Base-by-base conservation (phyloP, 805 yeast genomes). In the Hanseniaspora lachancei region DNA sequence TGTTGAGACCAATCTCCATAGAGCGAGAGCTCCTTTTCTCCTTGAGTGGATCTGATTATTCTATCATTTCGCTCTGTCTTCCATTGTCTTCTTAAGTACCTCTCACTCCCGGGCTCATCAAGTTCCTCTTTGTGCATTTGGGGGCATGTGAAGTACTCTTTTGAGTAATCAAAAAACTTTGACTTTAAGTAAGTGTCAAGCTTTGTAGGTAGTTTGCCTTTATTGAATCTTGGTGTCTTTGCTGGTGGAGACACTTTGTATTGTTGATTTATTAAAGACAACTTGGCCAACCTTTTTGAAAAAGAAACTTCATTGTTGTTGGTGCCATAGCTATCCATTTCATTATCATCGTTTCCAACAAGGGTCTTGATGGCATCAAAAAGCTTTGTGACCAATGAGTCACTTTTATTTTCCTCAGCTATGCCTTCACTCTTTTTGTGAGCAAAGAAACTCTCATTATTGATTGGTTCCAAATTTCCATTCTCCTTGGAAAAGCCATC, bases 141-240 rank as follows among this genome's bases (percentile, higher is more conserved):
- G 0, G 98, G 97, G 64, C 89, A 97, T 63, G 89, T 95, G 71
- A 91, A 93, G 64, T 89, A 89, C 66, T 93, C 98, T 58, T 87
- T 65, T 62, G 85, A 79, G 67, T 83, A 86, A 52, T 82, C 86
- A 59, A 85, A 77, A 62, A 86, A 84, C 7, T 79, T 78, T 10
- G 87, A 81, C 5, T 73, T 72, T 12, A 79, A 66, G 0, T 87
- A 84, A 3, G 84, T 62, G 5, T 69, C 70, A 2, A 66, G 58
- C 24, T 50, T 55, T 0, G 58, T 54, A 3, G 60, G 58, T 16
- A 62, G 64, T 18, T 58, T 59, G 15, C 57, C 60, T 29, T 69
- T 66, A 10, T 60, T 67, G 60, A 75, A 82, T 27, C 84, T 70
- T 7, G 86, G 81, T 0, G 86, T 77, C 40, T 72, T 70, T 2